Evolutionary conservation across 768 basidiomycete genomes (phyloP), one percentile per base, ranked within the genome.

Genomic region (Amanita fuliginea): DNA sequence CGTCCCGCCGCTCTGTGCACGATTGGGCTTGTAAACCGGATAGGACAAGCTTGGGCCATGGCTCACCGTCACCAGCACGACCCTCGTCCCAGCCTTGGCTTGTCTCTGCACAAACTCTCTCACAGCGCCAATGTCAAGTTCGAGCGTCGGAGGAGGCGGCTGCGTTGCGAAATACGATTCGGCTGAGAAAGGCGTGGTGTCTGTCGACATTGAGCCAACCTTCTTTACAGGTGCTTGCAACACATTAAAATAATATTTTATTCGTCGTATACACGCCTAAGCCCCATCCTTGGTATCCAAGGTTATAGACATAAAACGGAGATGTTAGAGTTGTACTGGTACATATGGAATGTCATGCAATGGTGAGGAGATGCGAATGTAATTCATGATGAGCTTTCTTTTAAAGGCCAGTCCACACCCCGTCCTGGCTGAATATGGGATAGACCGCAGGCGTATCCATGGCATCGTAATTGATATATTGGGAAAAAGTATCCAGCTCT

Each of bases 61-160:
- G 67, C 87, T 66, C 62, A 97, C 94, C 54, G 96, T 99, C 42
- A 99, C 90, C 41, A 99, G 75, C 7, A 95, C 96, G 34, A 99
- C 87, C 53, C 80, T 81, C 54, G 81, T 77, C 19, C 81, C 78
- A 22, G 73, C 63, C 39, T 72, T 70, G 40, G 67, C 67, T 64
- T 96, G 93, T 57, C 72, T 70, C 42, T 74, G 63, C 14, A 95
- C 73, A 57, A 95, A 99, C 10, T 73, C 68, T 26, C 74, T 68
- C 21, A 92, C 83, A 5, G 63, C 69, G 11, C 70, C 71, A 24
- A 88, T 71, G 57, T 87, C 83, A 34, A 78, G 70, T 8, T 86
- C 74, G 13, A 99, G 77, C 6, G 75, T 73, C 1, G 78, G 59
- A 1, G 96, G 96, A 7, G 83, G 81, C 14, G 73, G 74, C 58